Conservation (phyloP, 371 early-diverging fungal genomes). For the Coemansia sp. region DNA sequence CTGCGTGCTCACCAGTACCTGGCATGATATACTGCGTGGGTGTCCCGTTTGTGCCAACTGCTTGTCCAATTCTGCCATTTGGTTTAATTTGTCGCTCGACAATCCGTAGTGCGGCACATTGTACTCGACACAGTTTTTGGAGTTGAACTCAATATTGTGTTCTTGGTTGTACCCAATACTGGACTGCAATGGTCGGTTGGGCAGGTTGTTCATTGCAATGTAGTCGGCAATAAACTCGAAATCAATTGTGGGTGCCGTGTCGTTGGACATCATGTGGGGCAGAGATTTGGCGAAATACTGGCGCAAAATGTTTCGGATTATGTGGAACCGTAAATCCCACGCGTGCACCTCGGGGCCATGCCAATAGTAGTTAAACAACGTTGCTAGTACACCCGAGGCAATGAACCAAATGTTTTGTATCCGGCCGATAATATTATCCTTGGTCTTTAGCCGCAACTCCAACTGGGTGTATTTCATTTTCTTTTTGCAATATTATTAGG, state of each 20-base stretch:
- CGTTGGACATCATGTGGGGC: constrained; percentile 31
- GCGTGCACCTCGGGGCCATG: constrained; percentile 22
- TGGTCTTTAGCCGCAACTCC: constrained; percentile 29
- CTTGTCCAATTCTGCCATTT: constrained; percentile 17
- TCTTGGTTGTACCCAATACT: constrained; percentile 24
- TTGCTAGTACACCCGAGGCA: neutral
- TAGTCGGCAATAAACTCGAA: constrained; percentile 31
- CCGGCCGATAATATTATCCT: constrained; percentile 14
- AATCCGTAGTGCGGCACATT: constrained; percentile 10
- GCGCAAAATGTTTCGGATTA: constrained; percentile 26
- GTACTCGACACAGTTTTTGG: constrained; percentile 7
- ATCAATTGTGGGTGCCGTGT: constrained; percentile 20
- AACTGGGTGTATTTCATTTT: neutral
- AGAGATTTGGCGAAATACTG: constrained; percentile 33
- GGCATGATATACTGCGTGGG: constrained; percentile 32
- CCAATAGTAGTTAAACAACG: constrained; percentile 26
- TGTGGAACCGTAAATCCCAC: constrained; percentile 34
- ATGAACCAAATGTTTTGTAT: constrained; percentile 35
- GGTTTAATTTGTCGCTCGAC: constrained; percentile 18
- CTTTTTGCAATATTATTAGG: neutral
- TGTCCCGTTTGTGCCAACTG: neutral
- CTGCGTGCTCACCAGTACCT: constrained; percentile 23
- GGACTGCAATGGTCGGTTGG: constrained; percentile 10
- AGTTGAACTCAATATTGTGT: constrained; percentile 15
- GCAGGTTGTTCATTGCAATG: constrained; percentile 33